Conservation (phyloP, 2,329 filamentous ascomycete species). For the Aurifilum marmelostoma region DNA sequence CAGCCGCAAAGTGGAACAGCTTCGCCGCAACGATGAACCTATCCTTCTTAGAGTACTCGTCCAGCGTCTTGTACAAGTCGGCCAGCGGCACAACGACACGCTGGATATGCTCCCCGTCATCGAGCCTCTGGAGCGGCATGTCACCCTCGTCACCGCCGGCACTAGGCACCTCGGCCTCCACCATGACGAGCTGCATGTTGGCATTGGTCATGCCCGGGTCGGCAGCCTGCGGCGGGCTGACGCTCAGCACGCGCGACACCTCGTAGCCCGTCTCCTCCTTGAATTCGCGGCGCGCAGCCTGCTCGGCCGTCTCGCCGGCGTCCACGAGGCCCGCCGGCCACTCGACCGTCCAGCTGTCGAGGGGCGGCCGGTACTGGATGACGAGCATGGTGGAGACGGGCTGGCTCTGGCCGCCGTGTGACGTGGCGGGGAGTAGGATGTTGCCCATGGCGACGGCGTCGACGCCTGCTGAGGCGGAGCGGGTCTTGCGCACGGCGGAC, state of each 20-base stretch:
- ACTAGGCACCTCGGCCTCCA: conserved; percentile 57
- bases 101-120: conserved; percentile 65
- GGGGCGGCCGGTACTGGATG: conserved; percentile 56
- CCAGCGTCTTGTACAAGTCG: conserved; percentile 59
- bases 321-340: conserved; percentile 60
- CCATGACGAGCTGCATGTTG: conserved; percentile 64
- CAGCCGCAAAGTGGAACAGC: conserved; percentile 64
- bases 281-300: conserved; percentile 57
- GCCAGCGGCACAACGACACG: conserved; percentile 60
- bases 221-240: conserved; percentile 57
- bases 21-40: conserved; percentile 60
- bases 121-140: conserved; percentile 60
- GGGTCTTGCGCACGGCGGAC: conserved; percentile 60
- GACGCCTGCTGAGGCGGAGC: conserved; percentile 52
- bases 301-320: conserved; percentile 52
- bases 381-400: conserved; percentile 49
- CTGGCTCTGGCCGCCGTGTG: conserved; percentile 34
- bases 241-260: conserved; percentile 47
- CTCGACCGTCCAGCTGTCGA: conserved; percentile 56
- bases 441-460: conserved; percentile 67
- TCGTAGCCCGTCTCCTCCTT: conserved; percentile 61
- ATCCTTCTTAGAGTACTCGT: conserved; percentile 49
- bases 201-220: conserved; percentile 64
- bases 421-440: conserved; percentile 52
- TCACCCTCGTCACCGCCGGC: conserved; percentile 43